Base-by-base conservation (phyloP, 2,329 filamentous ascomycete species). In the Cladosporium cucumerinum region DNA sequence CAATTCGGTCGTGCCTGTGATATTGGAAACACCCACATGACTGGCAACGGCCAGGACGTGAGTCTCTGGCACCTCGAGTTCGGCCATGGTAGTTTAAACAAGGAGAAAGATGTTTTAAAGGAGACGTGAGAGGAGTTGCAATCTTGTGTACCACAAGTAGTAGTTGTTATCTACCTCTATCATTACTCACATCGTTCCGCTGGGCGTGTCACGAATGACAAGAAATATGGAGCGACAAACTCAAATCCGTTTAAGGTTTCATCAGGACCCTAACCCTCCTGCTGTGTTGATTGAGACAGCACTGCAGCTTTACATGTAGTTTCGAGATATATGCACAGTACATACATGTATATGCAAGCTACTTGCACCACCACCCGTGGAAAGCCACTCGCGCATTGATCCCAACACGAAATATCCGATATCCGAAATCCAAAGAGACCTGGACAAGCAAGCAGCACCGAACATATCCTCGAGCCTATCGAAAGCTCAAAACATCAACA, bases 11-110 rank as follows among this genome's bases (percentile, higher is more conserved):
- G 18, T 28, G 28, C 21, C 12, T 34, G 32, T 3, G 10, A 14
- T 25, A 16, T 36, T 8, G 36, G 51, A 60, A 32, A 11, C 12
- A 79, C 89, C 80, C 89, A 97, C 93, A 93, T 97, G 93, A 80
- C 93, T 97, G 76, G 93, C 93, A 72, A 97, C 86, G 65, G 93
- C 93, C 75, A 97, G 84, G 67, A 97, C 92, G 72, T 84, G 81
- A 60, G 86, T 88, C 70, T 88, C 86, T 26, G 86, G 86, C 57
- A 87, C 79, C 63, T 74, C 70, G 43, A 57, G 52, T 12, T 67
- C 67, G 5, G 28, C 32, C 55, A 65, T 61, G 0, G 39, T 21
- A 5, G 8, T 21, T 0, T 7, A n/a, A 16, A n/a, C 2, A n/a
- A 14, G 11, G 7, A 16, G 23, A 18, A n/a, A 46, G 2, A 21